These are phyloP conservation scores for Anthoceros angustus DNA, from an alignment of 225 moss, liverwort and hornwort genomes.

Conservation along the genomic window DNA sequence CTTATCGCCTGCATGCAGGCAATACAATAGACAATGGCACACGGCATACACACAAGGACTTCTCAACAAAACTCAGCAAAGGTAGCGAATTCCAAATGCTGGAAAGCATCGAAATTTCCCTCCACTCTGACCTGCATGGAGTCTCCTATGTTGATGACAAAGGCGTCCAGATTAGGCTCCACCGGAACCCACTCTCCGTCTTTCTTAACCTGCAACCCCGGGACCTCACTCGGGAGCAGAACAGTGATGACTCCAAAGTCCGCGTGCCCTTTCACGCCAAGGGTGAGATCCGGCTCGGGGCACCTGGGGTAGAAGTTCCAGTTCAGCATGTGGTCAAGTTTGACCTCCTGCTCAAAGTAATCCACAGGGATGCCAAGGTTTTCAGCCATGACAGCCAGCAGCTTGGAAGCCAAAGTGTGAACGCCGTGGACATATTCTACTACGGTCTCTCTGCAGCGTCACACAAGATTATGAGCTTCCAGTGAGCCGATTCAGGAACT, in stretches of 20 bases:
- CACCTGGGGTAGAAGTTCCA: not conserved
- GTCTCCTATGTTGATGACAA: slow-evolving; percentile 1
- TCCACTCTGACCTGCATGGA: not conserved
- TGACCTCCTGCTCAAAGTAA: not conserved
- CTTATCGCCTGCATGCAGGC: not conserved
- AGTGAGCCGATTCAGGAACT: not conserved
- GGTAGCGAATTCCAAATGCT: not conserved
- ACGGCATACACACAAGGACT: not conserved
- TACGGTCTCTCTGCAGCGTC: not conserved
- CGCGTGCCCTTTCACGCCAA: not conserved
- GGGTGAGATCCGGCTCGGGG: slow-evolving; percentile 1
- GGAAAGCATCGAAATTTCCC: not conserved
- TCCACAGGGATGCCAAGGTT: not conserved
- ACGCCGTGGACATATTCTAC: not conserved
- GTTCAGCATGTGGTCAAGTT: not conserved
- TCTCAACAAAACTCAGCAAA: not conserved
- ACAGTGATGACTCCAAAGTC: not conserved
- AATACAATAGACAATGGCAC: not conserved
- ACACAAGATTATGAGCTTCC: not conserved
- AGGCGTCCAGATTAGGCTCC: not conserved
- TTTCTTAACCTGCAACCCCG: not conserved
- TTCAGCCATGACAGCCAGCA: not conserved
- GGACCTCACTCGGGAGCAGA: not conserved
- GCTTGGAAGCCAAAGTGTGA: not conserved
- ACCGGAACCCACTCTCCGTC: slow-evolving; percentile 1